phyloP scores from a whole-genome alignment of 2,329 filamentous ascomycete genomes.

The Chrysoporthe puriensis region DNA sequence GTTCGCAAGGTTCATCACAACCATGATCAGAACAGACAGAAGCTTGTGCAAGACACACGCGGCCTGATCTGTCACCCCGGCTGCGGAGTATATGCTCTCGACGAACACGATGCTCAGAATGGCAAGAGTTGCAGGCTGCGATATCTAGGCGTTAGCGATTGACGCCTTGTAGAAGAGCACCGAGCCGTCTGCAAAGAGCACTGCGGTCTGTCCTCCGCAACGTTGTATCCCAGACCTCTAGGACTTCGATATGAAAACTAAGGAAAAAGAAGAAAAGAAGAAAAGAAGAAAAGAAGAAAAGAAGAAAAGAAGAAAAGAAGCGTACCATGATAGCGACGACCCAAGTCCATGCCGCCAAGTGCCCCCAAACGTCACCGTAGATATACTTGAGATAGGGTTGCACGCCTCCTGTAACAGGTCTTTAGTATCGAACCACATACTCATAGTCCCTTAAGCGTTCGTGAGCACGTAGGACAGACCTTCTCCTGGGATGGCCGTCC shows the following conservation, averaged over 20 bases:
- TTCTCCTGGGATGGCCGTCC: constrained; percentile 65
- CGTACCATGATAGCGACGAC: constrained; percentile 61
- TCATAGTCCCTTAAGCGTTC: neutral
- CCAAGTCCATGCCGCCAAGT: constrained; percentile 68
- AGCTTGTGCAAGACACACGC: constrained; percentile 52
- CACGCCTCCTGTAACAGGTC: constrained; percentile 51
- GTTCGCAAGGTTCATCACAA: constrained; percentile 54
- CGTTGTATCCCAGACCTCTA: neutral
- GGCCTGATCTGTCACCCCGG: constrained; percentile 50
- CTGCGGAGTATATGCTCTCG: constrained; percentile 60
- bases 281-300: no score
- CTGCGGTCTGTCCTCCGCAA: neutral
- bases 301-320: no score
- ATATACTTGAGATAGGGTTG: constrained; percentile 66
- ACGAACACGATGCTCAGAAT: constrained; percentile 68
- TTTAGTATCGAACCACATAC: constrained; percentile 10
- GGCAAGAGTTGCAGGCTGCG: constrained; percentile 59
- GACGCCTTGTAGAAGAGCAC: neutral
- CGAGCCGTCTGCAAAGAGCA: neutral
- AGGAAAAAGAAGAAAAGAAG: no score
- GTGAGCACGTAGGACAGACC: constrained; percentile 39
- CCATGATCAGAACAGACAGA: constrained; percentile 52
- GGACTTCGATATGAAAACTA: neutral
- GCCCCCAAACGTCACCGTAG: constrained; percentile 64
- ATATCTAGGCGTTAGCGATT: neutral